phyloP scores from a whole-genome alignment of 305 asterid genomes.

The Fraxinus sp. region DNA sequence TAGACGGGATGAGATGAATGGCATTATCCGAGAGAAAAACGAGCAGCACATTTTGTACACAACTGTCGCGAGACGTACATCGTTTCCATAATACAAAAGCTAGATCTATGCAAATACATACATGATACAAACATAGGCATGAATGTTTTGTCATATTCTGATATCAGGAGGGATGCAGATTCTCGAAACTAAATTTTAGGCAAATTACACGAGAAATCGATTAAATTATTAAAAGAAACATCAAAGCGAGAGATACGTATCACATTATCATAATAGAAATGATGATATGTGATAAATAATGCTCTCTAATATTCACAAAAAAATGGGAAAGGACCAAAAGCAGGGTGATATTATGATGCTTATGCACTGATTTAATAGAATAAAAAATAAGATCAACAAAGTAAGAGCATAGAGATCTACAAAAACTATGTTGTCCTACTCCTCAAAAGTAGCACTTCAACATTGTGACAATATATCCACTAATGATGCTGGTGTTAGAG shows the following conservation, averaged over 20 bases:
- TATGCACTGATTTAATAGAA: background rate
- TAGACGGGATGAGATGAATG: too few relatives aligned
- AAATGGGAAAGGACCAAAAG: background rate
- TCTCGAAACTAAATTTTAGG: background rate
- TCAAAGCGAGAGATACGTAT: background rate
- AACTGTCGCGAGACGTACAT: background rate
- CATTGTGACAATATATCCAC: background rate
- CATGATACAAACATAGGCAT: too few relatives aligned
- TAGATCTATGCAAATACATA: background rate
- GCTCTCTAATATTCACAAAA: background rate
- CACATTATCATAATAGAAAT: background rate
- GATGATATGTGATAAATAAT: background rate
- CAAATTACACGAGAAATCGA: background rate
- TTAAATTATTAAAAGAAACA: background rate
- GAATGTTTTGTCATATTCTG: too few relatives aligned
- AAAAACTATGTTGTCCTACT: slow-evolving; percentile 19
- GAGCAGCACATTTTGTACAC: background rate
- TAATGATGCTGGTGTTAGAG: too few relatives aligned
- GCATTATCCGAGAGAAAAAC: too few relatives aligned
- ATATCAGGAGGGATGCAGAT: too few relatives aligned
- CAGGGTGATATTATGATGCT: background rate
- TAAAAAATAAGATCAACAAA: too few relatives aligned
- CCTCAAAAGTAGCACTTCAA: slow-evolving; percentile 35
- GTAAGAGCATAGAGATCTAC: slow-evolving; percentile 47
- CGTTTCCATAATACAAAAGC: background rate